phyloP scores from a whole-genome alignment of 371 early-diverging fungal species.

The Choanephora cucurbitarum region DNA sequence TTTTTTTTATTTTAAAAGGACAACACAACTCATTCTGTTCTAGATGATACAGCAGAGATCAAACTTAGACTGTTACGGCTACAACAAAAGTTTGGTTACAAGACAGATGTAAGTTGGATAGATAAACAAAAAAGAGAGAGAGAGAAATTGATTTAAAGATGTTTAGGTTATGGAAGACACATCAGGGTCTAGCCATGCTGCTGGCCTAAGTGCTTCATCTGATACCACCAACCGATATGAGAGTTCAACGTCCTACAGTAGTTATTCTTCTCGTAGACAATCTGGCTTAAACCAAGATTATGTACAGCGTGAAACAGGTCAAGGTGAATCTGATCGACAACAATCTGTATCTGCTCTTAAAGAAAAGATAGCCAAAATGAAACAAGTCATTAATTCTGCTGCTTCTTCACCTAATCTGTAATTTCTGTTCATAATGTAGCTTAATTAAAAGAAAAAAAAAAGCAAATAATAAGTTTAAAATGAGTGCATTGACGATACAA shows the following conservation, averaged over 20 bases:
- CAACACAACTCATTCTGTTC: neutral
- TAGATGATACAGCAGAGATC: slow-evolving; percentile 46
- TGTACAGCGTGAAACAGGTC: neutral
- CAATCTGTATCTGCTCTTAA: slow-evolving; percentile 60
- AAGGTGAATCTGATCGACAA: slow-evolving; percentile 42
- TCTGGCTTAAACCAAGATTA: slow-evolving; percentile 13
- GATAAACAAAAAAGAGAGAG: no score
- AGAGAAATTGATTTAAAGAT: no score
- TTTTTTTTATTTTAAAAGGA: neutral
- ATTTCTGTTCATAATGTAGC: neutral
- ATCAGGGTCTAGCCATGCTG: neutral
- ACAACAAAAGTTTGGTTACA: slow-evolving; percentile 66
- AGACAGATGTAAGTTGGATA: slow-evolving; percentile 23
- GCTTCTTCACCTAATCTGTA: slow-evolving; percentile 22
- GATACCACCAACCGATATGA: slow-evolving; percentile 1
- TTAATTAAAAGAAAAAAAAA: no score
- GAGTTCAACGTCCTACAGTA: slow-evolving; percentile 1
- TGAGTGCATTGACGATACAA: no score
- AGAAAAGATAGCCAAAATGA: slow-evolving; percentile 62
- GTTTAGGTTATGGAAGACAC: no score
- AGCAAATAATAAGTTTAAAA: no score
- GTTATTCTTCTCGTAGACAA: slow-evolving; percentile 12
- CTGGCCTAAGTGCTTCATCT: slow-evolving; percentile 12
- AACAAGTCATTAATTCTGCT: slow-evolving; percentile 37
- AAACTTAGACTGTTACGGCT: slow-evolving; percentile 54